Base-by-base conservation (phyloP, 2,329 filamentous ascomycete genomes). In the Volutella citrinella region DNA sequence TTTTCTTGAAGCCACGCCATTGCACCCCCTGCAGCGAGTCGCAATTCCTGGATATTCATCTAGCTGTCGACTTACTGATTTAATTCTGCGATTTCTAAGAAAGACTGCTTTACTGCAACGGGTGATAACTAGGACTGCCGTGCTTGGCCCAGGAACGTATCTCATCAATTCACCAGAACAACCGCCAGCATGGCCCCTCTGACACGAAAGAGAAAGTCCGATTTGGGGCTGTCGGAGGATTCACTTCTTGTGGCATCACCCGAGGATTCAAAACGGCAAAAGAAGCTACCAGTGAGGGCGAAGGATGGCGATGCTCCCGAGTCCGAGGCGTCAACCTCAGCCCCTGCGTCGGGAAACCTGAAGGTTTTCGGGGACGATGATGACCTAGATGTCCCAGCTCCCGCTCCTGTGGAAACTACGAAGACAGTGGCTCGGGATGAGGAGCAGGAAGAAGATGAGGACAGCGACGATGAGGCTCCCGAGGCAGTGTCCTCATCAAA, bases 401-500 rank as follows among this genome's bases (percentile, higher is more conserved):
- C 43, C 14, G 35, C 36, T 9, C 40, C 46, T 5, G 21, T 32
- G 3, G 17, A 33, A 5, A 7, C 38, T 7, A 23, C 34, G 24
- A 41, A 52, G 34, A 25, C 46, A 9, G 33, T 24, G 18, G 40
- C 36, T 8, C 32, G 36, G 10, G 44, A 46, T 2, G 51, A 56
- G 12, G 48, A 55, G 5, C 59, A 63, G 4, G 60, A 62, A 3
- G 61, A 65, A 5, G 58, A 63, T 3, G 65, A 67, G 5, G 63
- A 64, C 10, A 69, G 68, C 25, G 72, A 75, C 26, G 74, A 78
- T 32, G 74, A 72, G 29, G 74, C 74, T 0, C 76, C 76, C 8
- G 76, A 80, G 55, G 75, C 72, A 4, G 67, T 80, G n/a, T 78
- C 76, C 1, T 74, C 73, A 2, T 55, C 60, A 10, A 64, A 64